Evolutionary conservation across 148 eudicot genomes (phyloP).

Genomic region (Fallopia convolvulus): DNA sequence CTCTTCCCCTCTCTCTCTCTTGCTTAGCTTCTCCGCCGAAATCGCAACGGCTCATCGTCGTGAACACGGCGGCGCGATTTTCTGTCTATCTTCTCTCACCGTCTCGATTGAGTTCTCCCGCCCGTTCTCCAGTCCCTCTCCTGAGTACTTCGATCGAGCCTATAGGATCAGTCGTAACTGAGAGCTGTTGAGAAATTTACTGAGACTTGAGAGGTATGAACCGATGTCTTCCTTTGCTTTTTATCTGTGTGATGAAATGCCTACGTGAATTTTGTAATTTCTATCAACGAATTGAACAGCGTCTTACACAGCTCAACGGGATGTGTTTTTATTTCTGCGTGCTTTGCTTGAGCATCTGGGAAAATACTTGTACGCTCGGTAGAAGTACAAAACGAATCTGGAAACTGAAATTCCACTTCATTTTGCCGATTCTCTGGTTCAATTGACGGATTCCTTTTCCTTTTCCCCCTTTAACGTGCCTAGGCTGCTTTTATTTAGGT

Average conservation of each 20-base stretch:
- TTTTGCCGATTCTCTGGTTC: background rate
- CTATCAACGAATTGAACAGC: background rate
- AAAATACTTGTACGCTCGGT: background rate
- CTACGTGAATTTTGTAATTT: background rate
- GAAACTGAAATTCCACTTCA: background rate
- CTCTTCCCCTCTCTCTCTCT: conserved; percentile 21
- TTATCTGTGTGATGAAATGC: background rate
- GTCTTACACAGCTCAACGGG: background rate
- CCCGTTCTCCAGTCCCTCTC: background rate
- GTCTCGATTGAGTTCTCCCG: conserved; percentile 1
- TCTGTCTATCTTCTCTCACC: background rate
- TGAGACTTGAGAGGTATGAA: background rate
- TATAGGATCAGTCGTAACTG: background rate
- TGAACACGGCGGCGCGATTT: conserved; percentile 25
- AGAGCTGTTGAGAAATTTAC: background rate
- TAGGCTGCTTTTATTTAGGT: background rate
- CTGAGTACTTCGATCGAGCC: background rate
- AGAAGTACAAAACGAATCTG: background rate
- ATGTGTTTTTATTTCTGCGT: background rate
- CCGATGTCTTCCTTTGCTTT: background rate
- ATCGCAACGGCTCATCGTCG: conserved; percentile 47
- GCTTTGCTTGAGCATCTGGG: conserved; percentile 8
- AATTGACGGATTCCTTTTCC: background rate
- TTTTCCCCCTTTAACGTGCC: background rate
- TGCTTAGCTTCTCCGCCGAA: conserved; percentile 31